Conservation (phyloP, 2,329 filamentous ascomycete species). For the Paracoccidioides lutzii region DNA sequence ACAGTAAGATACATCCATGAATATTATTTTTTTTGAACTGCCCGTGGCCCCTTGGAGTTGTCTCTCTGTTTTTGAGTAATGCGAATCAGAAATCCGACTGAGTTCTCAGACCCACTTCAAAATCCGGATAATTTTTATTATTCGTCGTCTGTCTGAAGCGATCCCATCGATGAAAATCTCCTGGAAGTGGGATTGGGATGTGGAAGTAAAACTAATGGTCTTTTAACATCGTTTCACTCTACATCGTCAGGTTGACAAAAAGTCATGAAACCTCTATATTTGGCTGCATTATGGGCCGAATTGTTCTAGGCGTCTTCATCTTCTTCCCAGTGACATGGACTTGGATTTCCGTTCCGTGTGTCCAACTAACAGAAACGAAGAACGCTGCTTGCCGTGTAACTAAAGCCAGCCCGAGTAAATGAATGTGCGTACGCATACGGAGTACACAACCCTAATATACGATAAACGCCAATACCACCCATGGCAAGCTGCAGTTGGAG, state of each 20-base stretch:
- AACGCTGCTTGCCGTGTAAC: neutral
- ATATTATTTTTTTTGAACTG: neutral
- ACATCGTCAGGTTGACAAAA: constrained; percentile 1
- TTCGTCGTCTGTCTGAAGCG: neutral
- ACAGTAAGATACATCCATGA: neutral
- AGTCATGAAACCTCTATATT: constrained; percentile 3
- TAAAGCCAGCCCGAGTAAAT: neutral
- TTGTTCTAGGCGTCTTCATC: constrained; percentile 3
- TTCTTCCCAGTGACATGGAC: constrained; percentile 11
- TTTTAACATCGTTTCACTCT: too few relatives aligned
- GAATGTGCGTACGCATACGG: neutral
- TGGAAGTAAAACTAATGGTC: neutral
- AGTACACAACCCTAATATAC: neutral
- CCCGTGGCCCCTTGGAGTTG: neutral
- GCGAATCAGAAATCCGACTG: neutral
- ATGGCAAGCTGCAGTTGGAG: neutral
- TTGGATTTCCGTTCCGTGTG: constrained; percentile 5
- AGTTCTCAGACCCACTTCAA: neutral
- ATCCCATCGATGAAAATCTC: neutral
- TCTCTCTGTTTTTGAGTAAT: neutral
- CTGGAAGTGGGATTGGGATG: neutral
- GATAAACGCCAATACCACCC: too few relatives aligned
- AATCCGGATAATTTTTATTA: neutral
- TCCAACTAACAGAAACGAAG: neutral
- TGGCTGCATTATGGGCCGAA: neutral